Evolutionary conservation across 106 monocot species (phyloP).

Genomic region (Dioscorea zingiberensis): DNA sequence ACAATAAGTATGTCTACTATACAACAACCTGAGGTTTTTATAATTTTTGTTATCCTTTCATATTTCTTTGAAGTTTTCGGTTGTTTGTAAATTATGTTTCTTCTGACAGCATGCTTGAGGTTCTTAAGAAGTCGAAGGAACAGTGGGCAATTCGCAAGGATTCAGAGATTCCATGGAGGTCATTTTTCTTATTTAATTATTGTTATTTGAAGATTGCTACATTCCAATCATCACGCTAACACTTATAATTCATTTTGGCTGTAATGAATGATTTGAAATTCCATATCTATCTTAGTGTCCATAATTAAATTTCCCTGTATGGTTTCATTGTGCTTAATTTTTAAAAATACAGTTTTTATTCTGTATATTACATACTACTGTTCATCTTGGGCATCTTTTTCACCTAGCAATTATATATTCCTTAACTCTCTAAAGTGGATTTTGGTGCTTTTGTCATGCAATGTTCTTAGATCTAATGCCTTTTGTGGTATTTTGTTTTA

Average conservation of each 20-base stretch:
- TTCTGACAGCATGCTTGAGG: conserved; percentile 44
- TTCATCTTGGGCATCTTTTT: too few species aligned
- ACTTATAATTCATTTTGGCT: not conserved
- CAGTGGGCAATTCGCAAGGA: conserved; percentile 44
- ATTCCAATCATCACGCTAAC: not conserved
- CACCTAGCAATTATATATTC: too few species aligned
- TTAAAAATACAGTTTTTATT: too few species aligned
- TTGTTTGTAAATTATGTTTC: conserved; percentile 2
- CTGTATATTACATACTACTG: too few species aligned
- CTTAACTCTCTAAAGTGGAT: too few species aligned
- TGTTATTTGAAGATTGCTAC: not conserved
- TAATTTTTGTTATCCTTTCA: not conserved
- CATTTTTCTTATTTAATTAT: not conserved
- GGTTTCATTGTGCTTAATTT: too few species aligned
- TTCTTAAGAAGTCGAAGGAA: conserved; percentile 45
- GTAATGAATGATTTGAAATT: too few species aligned
- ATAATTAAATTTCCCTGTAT: not conserved
- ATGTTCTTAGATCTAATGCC: too few species aligned
- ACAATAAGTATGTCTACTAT: conserved; percentile 33
- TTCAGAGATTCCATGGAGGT: conserved; percentile 50
- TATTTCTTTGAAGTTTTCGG: not conserved
- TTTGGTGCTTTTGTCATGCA: too few species aligned
- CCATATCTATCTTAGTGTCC: not conserved
- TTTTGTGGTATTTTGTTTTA: too few species aligned
- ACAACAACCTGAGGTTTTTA: not conserved